These are phyloP conservation scores for Aotearoamyces nothofagi DNA, from an alignment of 2,329 filamentous ascomycete species.

Conservation along the genomic window DNA sequence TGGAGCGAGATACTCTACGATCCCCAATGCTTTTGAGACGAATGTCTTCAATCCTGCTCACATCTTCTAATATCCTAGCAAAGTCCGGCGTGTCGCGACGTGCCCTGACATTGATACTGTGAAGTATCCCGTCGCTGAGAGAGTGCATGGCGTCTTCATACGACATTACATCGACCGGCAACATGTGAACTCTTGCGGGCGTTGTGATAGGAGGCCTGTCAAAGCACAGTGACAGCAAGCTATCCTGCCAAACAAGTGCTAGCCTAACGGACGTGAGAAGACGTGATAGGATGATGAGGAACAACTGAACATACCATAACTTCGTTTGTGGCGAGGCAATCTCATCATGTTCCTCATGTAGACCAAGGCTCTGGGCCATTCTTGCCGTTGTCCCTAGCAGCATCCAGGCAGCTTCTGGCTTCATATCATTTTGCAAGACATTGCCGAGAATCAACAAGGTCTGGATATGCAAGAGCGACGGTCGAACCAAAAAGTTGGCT, in stretches of 20 bases:
- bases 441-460: slow-evolving; percentile 44
- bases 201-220: slow-evolving; percentile 46
- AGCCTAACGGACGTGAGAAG: slow-evolving; percentile 1
- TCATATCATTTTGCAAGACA: slow-evolving; percentile 49
- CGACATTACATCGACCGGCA: neutral
- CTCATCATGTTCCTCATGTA: slow-evolving; percentile 24
- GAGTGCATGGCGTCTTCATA: slow-evolving; percentile 18
- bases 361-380: slow-evolving; percentile 44
- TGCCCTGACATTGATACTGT: slow-evolving; percentile 23
- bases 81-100: too few species aligned
- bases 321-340: slow-evolving; percentile 3
- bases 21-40: too few species aligned
- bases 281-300: too few species aligned
- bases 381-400: slow-evolving; percentile 44
- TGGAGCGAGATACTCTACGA: too few species aligned
- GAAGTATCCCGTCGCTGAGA: slow-evolving; percentile 19
- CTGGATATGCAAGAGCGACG: slow-evolving; percentile 47
- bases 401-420: slow-evolving; percentile 49
- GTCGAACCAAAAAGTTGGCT: slow-evolving; percentile 42
- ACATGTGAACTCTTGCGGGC: slow-evolving; percentile 40
- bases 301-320: slow-evolving; percentile 4
- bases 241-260: slow-evolving; percentile 45
- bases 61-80: too few species aligned
- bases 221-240: slow-evolving; percentile 44
- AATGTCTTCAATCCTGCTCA: slow-evolving; percentile 1